phyloP scores from a whole-genome alignment of 2,329 filamentous ascomycete species.

The Neofusicoccum kwambonambiense region DNA sequence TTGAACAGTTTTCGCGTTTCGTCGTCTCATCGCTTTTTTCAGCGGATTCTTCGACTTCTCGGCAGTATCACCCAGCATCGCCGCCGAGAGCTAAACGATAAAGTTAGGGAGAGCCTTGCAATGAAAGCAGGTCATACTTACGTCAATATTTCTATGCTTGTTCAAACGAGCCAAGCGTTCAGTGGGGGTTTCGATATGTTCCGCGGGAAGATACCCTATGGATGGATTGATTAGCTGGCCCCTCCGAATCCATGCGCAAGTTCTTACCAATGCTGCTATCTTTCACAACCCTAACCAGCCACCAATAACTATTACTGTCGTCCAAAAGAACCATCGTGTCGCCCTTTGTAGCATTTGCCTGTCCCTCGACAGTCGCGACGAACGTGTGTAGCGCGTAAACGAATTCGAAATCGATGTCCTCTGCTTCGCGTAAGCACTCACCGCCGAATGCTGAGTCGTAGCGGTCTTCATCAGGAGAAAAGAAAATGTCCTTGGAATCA shows the following conservation, averaged over 20 bases:
- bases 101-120: slow-evolving; percentile 17
- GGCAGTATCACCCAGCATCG: slow-evolving; percentile 69
- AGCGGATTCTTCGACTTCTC: slow-evolving; percentile 81
- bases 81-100: slow-evolving; percentile 59
- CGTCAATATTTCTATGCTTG: slow-evolving; percentile 97
- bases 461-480: slow-evolving; percentile 60
- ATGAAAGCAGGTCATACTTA: slow-evolving; percentile 46
- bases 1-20: slow-evolving; percentile 81
- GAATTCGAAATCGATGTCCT: slow-evolving; percentile 99
- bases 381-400: slow-evolving; percentile 98
- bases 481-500: slow-evolving; percentile 61
- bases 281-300: slow-evolving; percentile 95
- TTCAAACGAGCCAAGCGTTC: slow-evolving; percentile 91
- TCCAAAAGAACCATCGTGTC: slow-evolving; percentile 98
- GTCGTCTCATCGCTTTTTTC: slow-evolving; percentile 77
- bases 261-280: slow-evolving; percentile 83
- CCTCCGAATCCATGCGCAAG: slow-evolving; percentile 15
- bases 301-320: slow-evolving; percentile 99
- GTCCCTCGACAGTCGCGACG: slow-evolving; percentile 94
- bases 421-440: slow-evolving; percentile 87
- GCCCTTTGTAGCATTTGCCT: slow-evolving; percentile 96
- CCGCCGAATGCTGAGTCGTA: slow-evolving; percentile 71
- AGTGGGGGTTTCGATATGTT: slow-evolving; percentile 97
- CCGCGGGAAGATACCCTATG: slow-evolving; percentile 87
- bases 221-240: not conserved